Evolutionary conservation across 495 filamentous ascomycete genomes (phyloP), one percentile per base, ranked within the genome.

Genomic region (Xylaria scruposa): DNA sequence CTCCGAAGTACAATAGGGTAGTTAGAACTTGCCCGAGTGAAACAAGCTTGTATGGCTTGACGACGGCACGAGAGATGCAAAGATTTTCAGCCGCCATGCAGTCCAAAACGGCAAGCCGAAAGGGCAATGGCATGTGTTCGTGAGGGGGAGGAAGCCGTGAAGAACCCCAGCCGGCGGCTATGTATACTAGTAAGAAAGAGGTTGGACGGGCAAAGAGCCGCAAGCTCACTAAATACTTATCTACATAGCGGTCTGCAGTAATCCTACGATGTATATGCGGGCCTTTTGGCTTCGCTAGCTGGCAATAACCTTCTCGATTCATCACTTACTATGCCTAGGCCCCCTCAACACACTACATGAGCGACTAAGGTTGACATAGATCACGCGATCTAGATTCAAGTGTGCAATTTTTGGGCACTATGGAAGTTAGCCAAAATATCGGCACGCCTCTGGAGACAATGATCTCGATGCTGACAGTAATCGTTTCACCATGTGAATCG

Each of bases 31-130:
- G 24, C 9, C 24, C 24, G 19, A 24, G 53, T 19, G 29, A 24
- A 67, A 36, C 63, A 38, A 54, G 24, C 36, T 54, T 17, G 2
- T 6, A 54, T 17, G 65, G 65, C 65, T 44, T 13, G 33, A 19
- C 1, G 19, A 42, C 17, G 33, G 49, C 65, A 67, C 65, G 65
- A 49, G 65, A 67, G 49, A 33, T 49, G 49, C 65, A 67, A 67
- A 54, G 38, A 44, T 67, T 67, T 67, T 56, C 65, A 67, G 49
- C 65, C 47, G 49, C 49, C 65, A 67, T 67, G 65, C 49, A 19
- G 29, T 60, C 31, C 29, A 15, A 19, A 59, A 31, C 4, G 54
- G 33, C 7, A 38, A 59, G 19, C 4, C 63, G 31, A 47, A 19
- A 21, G 46, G 26, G 44, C 60, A 40, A 2, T 21, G 44, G 15